Conservation (phyloP, 2,329 filamentous ascomycete species). For the Colletotrichum tanaceti region DNA sequence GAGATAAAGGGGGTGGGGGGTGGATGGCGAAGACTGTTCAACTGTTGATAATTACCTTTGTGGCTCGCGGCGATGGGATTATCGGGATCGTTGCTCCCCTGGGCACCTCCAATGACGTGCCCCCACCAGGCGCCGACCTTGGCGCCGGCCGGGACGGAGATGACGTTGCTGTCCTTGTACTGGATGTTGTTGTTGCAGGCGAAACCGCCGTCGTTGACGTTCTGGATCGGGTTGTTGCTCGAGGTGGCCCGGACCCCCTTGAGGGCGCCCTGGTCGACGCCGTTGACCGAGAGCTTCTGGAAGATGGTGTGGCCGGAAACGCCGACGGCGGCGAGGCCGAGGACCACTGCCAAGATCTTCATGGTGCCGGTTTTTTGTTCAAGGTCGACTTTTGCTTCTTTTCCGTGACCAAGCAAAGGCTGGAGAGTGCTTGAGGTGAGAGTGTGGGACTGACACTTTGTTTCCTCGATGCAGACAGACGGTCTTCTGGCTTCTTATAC, state of each 20-base stretch:
- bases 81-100: slow-evolving; percentile 57
- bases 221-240: slow-evolving; percentile 62
- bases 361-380: slow-evolving; percentile 18
- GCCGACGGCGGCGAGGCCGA: slow-evolving; percentile 45
- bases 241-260: slow-evolving; percentile 61
- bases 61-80: slow-evolving; percentile 61
- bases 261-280: slow-evolving; percentile 61
- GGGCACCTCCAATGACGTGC: slow-evolving; percentile 62
- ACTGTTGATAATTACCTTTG: too few relatives aligned
- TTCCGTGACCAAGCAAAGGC: too few relatives aligned
- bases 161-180: slow-evolving; percentile 52
- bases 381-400: too few relatives aligned
- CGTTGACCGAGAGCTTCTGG: slow-evolving; percentile 59
- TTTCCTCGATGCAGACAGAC: background rate
- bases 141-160: slow-evolving; percentile 60
- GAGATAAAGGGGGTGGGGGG: too few relatives aligned
- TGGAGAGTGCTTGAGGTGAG: too few relatives aligned
- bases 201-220: slow-evolving; percentile 58
- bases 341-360: slow-evolving; percentile 32
- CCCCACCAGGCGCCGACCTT: slow-evolving; percentile 61
- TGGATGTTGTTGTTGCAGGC: slow-evolving; percentile 59
- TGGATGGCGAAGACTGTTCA: too few relatives aligned
- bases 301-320: slow-evolving; percentile 57
- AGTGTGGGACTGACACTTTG: too few relatives aligned
- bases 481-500: too few relatives aligned